Conservation (phyloP, 2,329 filamentous ascomycete genomes). For the Colletotrichum phormii region DNA sequence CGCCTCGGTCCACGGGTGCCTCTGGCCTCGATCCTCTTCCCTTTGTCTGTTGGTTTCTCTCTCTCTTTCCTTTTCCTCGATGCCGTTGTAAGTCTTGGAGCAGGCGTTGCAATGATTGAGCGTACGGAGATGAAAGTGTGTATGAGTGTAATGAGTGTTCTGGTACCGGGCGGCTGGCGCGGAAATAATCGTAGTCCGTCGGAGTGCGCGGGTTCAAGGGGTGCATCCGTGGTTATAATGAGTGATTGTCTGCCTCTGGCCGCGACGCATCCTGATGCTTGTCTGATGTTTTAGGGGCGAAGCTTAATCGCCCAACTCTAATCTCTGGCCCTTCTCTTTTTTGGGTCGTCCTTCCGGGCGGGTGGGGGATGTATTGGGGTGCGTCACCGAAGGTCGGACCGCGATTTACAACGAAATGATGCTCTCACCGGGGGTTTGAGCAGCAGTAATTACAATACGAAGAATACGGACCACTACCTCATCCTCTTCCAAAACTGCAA, state of each 20-base stretch:
- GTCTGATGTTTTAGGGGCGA: conserved; percentile 31
- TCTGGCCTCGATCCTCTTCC: background rate
- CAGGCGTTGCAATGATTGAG: background rate
- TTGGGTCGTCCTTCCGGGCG: background rate
- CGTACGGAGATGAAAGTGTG: background rate
- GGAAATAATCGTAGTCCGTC: conserved; percentile 25
- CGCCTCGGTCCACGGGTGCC: background rate
- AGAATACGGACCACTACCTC: too few relatives aligned
- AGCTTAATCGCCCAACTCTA: conserved; percentile 29
- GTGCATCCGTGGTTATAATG: conserved; percentile 22
- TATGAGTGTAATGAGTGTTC: background rate
- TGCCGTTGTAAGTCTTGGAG: background rate
- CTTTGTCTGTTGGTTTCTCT: background rate
- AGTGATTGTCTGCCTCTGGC: background rate
- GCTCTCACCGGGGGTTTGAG: background rate
- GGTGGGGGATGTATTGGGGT: background rate
- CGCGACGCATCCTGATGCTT: conserved; percentile 22
- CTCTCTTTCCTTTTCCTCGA: background rate
- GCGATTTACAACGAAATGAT: background rate
- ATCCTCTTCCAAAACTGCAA: too few relatives aligned
- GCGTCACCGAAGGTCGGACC: background rate
- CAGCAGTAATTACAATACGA: too few relatives aligned
- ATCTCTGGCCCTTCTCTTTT: background rate
- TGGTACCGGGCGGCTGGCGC: conserved; percentile 8
- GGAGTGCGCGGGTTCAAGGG: conserved; percentile 9